Base-by-base conservation (phyloP, 2,329 filamentous ascomycete species). In the Fusarium floridanum region DNA sequence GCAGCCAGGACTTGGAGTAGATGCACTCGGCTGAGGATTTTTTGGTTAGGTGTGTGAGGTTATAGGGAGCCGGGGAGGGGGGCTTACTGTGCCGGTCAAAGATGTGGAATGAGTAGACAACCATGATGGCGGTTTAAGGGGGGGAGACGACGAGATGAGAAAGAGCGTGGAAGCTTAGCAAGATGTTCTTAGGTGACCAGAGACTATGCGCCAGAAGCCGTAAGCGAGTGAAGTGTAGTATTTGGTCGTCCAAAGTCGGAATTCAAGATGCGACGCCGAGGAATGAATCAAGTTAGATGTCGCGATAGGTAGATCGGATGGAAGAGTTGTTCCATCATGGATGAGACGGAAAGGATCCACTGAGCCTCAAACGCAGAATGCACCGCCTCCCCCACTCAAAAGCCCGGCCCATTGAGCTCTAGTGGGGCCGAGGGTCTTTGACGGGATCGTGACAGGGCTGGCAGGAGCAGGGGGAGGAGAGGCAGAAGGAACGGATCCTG, bases 91-190 rank as follows among this genome's bases (percentile, higher is more conserved):
- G 97, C 76, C 97, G 93, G 86, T 99, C 97, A 83, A 99, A 99
- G 82, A 99, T 98, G 88, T 98, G 98, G 86, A 99, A 98, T 70
- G 95, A 95, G 86, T 97, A 98, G 84, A 98, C 94, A 71, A 93
- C 92, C 97, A 99, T 98, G 81, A 78, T 86, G 83, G 76, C 48
- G 69, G 50, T 39, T 62, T 50, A 56, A 66, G 68, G 60, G 70
- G 70, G 61, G 27, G 48, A 67, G n/a, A 27, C 7, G 12, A 6
- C 16, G n/a, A 48, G 14, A 45, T 3, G 29, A 10, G 50, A 14
- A 14, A 20, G 41, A 10, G 29, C 6, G 41, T 27, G 0, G 11
- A 16, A 61, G 57, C 5, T 41, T 41, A 12, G 27, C n/a, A n/a
- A 37, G 27, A 6, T 20, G 10, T 59, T 41, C 34, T 20, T 17